Conservation (phyloP, 169 alveolate genomes). For the Sarcocystis neurona region DNA sequence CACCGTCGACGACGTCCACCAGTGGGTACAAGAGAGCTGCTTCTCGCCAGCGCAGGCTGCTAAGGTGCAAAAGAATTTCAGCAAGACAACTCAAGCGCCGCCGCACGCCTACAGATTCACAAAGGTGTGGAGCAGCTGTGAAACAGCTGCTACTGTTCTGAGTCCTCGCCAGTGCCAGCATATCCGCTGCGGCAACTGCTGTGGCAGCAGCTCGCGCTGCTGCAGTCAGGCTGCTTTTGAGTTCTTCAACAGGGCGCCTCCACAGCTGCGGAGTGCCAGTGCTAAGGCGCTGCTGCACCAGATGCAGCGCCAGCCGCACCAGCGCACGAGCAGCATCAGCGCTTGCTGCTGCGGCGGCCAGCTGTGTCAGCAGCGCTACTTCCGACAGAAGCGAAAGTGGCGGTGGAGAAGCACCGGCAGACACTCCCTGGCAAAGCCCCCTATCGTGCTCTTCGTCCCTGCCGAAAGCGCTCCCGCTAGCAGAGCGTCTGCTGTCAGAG, state of each 20-base stretch:
- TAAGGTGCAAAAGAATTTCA: neutral
- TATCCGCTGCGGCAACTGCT: constrained; percentile 6
- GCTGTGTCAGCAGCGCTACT: neutral
- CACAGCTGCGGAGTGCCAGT: constrained; percentile 2
- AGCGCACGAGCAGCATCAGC: neutral
- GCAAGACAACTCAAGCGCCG: neutral
- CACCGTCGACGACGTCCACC: neutral
- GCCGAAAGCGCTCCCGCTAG: no score
- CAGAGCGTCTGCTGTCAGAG: no score
- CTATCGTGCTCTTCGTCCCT: no score
- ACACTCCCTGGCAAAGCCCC: no score
- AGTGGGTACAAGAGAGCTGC: neutral
- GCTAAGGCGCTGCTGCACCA: neutral
- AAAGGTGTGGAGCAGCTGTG: no score
- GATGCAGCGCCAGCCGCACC: neutral
- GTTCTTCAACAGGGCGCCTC: no score
- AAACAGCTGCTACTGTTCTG: neutral
- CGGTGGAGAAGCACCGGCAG: no score
- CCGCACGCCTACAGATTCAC: no score
- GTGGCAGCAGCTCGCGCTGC: constrained; percentile 12
- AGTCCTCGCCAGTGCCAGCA: neutral
- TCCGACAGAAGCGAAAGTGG: neutral
- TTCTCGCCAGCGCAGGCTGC: neutral
- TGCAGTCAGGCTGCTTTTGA: neutral
- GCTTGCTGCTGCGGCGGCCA: neutral